Base-by-base conservation (phyloP, 148 eudicot species). In the Chenopodium formosanum region DNA sequence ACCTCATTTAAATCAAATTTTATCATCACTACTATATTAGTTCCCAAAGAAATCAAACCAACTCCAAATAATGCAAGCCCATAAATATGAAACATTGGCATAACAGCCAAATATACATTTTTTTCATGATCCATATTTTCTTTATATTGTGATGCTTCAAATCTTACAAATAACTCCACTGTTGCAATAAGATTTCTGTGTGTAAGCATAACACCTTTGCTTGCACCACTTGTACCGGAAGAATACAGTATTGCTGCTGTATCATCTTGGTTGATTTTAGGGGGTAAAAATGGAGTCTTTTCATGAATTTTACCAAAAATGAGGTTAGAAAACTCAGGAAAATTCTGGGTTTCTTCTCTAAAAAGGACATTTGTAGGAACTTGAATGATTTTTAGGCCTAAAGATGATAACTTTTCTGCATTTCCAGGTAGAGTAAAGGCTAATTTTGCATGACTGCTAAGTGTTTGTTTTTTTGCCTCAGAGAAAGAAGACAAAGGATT, bases 21-120 rank as follows among this genome's bases (percentile, higher is more conserved):
- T 40, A 75, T 89, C 98, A 94, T 92, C 53, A 94, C 89, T 34
- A 96, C 93, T 62, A 89, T 73, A 40, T 81, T 83, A 32, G 89
- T 71, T 1, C 98, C 98, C 83, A 92, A 76, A 1, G 98, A 90
- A 17, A 96, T 74, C 82, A 91, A 82, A 20, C 99, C 99, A 85
- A 92, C 80, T 77, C 82, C 97, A 76, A 84, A 94, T 20, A 90
- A 90, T 1, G 95, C 84, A 73, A 96, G 92, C 4, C 99, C 99
- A 83, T 92, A 96, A 9, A 96, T 86, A 74, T 95, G 99, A 19
- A 92, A 95, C 99, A 95, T 95, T 0, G 99, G 99, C 29, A 91
- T 67, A 87, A 89, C 89, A 44, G 85, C 99, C 82, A 95, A 86
- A 68, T 89, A 89, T 25, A 92, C 94, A 82, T 86, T 91, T 2